phyloP scores from a whole-genome alignment of 2,329 filamentous ascomycete species.

The Fusarium euwallaceae region DNA sequence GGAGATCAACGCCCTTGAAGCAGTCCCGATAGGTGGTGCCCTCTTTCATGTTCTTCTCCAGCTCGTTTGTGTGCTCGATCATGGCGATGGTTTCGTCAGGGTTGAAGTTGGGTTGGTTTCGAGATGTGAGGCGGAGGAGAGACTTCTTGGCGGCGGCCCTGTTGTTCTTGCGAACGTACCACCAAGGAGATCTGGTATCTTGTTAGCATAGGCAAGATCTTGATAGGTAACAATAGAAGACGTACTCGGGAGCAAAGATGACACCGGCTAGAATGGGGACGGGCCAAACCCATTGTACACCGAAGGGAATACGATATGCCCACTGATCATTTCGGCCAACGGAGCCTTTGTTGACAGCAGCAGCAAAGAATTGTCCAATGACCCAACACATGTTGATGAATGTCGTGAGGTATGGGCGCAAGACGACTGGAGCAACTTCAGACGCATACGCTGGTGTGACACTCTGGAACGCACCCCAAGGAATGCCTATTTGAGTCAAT shows the following conservation, averaged over 20 bases:
- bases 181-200: constrained; percentile 62
- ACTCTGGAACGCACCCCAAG: constrained; percentile 66
- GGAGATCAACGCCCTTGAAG: constrained; percentile 65
- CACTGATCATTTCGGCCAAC: constrained; percentile 57
- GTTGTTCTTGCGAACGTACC: constrained; percentile 61
- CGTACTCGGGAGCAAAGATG: constrained; percentile 62
- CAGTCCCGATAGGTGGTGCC: constrained; percentile 64
- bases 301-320: constrained; percentile 65
- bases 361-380: constrained; percentile 66
- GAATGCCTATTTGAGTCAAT: constrained; percentile 56
- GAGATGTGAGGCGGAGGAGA: constrained; percentile 57
- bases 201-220: background rate
- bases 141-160: constrained; percentile 56
- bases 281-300: constrained; percentile 66
- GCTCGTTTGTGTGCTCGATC: constrained; percentile 67
- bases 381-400: constrained; percentile 71
- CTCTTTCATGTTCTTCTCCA: constrained; percentile 58
- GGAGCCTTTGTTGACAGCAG: constrained; percentile 61
- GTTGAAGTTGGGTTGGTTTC: constrained; percentile 56
- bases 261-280: constrained; percentile 60
- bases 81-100: constrained; percentile 63
- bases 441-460: constrained; percentile 67
- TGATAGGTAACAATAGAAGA: accelerated
- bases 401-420: constrained; percentile 66
- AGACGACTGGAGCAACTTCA: constrained; percentile 62